Evolutionary conservation across 2,329 filamentous ascomycete genomes (phyloP).

Genomic region (Septoria petroselini): DNA sequence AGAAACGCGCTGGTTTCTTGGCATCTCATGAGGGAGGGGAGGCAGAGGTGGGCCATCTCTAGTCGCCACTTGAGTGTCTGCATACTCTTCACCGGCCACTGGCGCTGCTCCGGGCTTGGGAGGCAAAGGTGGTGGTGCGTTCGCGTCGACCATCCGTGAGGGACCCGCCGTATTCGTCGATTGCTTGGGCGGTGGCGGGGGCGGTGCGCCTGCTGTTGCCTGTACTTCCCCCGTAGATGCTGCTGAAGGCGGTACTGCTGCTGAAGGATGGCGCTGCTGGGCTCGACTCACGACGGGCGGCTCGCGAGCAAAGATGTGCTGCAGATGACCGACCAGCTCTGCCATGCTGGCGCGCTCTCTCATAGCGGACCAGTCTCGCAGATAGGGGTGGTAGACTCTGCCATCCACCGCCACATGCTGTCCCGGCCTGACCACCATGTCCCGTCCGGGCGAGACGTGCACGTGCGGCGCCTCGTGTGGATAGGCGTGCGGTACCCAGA

Average conservation of each 20-base stretch:
- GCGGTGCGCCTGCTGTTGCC: slow-evolving; percentile 45
- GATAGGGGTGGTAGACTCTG: slow-evolving; percentile 90
- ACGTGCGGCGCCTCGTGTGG: slow-evolving; percentile 79
- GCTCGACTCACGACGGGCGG: slow-evolving; percentile 81
- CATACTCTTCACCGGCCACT: slow-evolving; percentile 37
- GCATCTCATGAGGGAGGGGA: slow-evolving; percentile 13
- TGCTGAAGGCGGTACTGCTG: slow-evolving; percentile 57
- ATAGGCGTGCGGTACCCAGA: slow-evolving; percentile 93
- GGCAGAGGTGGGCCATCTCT: slow-evolving; percentile 35
- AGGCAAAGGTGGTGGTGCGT: slow-evolving; percentile 48
- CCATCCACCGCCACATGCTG: slow-evolving; percentile 95
- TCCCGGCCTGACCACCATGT: slow-evolving; percentile 84
- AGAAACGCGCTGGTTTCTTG: slow-evolving; percentile 5
- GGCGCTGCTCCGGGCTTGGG: slow-evolving; percentile 52
- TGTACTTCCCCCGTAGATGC: slow-evolving; percentile 51
- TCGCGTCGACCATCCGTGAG: slow-evolving; percentile 20
- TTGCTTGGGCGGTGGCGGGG: slow-evolving; percentile 40
- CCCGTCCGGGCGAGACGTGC: slow-evolving; percentile 83
- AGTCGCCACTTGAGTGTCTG: slow-evolving; percentile 17
- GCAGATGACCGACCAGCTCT: slow-evolving; percentile 77
- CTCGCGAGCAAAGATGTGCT: slow-evolving; percentile 89
- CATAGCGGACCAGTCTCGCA: slow-evolving; percentile 82
- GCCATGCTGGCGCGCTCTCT: slow-evolving; percentile 80
- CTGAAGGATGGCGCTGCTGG: slow-evolving; percentile 47
- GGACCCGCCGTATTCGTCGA: slow-evolving; percentile 13